Conservation (phyloP, 306 rosid genomes). For the Ceratonia siliqua region DNA sequence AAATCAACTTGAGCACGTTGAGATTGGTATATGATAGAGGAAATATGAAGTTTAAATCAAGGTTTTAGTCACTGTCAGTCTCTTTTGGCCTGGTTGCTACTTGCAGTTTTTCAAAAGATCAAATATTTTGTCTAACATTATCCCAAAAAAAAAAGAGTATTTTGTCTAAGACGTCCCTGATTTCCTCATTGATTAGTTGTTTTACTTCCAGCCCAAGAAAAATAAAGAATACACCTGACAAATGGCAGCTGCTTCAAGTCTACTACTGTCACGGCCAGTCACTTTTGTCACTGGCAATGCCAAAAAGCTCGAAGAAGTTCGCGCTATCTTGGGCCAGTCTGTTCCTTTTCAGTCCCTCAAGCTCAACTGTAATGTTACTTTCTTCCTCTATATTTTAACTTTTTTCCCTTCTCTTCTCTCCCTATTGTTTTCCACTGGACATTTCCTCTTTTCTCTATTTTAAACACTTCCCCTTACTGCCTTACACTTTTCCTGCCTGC, state of each 20-base stretch:
- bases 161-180: background rate
- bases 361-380: conserved; percentile 64
- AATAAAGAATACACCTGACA: background rate
- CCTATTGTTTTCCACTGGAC: background rate
- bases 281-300: conserved; percentile 96
- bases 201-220: conserved; percentile 14
- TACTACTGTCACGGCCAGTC: conserved; percentile 78
- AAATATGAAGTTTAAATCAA: background rate
- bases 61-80: background rate
- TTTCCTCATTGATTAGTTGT: conserved; percentile 18
- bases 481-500: background rate
- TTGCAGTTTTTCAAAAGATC: background rate
- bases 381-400: background rate
- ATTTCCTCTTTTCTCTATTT: background rate
- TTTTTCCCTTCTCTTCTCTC: background rate
- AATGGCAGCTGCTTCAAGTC: conserved; percentile 63
- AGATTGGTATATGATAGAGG: background rate
- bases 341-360: conserved; percentile 87
- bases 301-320: conserved; percentile 98
- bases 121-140: background rate
- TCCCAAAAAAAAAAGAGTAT: background rate
- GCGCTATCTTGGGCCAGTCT: conserved; percentile 82
- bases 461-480: no score
- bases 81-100: background rate
- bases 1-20: background rate